Evolutionary conservation across 805 yeast species (phyloP).

Genomic region (Schizosaccharomyces octosporus): DNA sequence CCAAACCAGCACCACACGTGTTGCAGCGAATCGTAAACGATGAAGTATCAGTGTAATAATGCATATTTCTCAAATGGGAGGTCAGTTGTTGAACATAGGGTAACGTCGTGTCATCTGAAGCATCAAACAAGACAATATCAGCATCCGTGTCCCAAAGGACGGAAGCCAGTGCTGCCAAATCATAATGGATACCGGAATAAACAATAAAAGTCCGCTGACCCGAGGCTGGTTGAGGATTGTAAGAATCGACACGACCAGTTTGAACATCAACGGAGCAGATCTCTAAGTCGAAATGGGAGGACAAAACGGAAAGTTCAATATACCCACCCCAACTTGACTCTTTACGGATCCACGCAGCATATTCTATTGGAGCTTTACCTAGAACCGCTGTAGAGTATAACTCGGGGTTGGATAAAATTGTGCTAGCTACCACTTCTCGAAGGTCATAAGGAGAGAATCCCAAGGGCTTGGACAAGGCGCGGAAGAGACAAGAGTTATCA

Average conservation of each 20-base stretch:
- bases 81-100: slow-evolving; percentile 16
- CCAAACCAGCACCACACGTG: slow-evolving; percentile 25
- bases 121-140: slow-evolving; percentile 16
- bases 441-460: slow-evolving; percentile 14
- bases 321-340: slow-evolving; percentile 66
- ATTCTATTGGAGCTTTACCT: slow-evolving; percentile 25
- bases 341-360: slow-evolving; percentile 34
- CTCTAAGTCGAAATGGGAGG: slow-evolving; percentile 25
- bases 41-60: slow-evolving; percentile 42
- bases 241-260: slow-evolving; percentile 30
- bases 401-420: slow-evolving; percentile 20
- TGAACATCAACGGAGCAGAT: slow-evolving; percentile 43
- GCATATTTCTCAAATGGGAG: slow-evolving; percentile 21
- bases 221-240: slow-evolving; percentile 19
- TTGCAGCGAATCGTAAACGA: slow-evolving; percentile 33
- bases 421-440: slow-evolving; percentile 26
- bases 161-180: slow-evolving; percentile 25
- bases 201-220: slow-evolving; percentile 26
- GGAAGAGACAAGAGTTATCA: slow-evolving; percentile 57
- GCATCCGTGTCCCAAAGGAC: slow-evolving; percentile 20
- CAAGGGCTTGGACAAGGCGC: slow-evolving; percentile 32
- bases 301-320: slow-evolving; percentile 41
- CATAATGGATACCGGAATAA: slow-evolving; percentile 56
- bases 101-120: slow-evolving; percentile 5
- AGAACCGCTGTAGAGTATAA: slow-evolving; percentile 32